These are phyloP conservation scores for Cercophora scortea DNA, from an alignment of 495 filamentous ascomycete genomes.

Conservation along the genomic window DNA sequence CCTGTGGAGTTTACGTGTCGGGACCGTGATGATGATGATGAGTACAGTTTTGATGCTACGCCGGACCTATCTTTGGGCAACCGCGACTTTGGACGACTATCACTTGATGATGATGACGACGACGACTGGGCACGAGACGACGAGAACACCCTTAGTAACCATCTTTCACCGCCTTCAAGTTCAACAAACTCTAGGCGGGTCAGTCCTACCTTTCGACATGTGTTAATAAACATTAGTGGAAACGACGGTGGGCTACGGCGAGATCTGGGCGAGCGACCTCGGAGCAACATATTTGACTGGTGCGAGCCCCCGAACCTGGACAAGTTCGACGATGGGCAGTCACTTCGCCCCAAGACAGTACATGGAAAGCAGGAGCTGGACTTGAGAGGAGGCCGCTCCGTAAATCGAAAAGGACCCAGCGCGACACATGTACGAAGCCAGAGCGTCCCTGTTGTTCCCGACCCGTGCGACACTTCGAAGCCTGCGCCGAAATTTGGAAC, in stretches of 20 bases:
- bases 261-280: slow-evolving; percentile 36
- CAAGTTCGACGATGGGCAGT: slow-evolving; percentile 46
- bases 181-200: slow-evolving; percentile 38
- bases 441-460: slow-evolving; percentile 83
- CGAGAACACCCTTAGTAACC: slow-evolving; percentile 41
- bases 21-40: slow-evolving; percentile 4
- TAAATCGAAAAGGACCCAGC: slow-evolving; percentile 67
- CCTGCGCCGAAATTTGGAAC: slow-evolving; percentile 75
- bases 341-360: slow-evolving; percentile 73
- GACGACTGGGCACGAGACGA: slow-evolving; percentile 54
- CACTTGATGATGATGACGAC: slow-evolving; percentile 55
- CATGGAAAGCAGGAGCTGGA: slow-evolving; percentile 81
- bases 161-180: slow-evolving; percentile 47
- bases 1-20: slow-evolving; percentile 9
- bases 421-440: slow-evolving; percentile 83
- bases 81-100: slow-evolving; percentile 38
- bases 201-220: slow-evolving; percentile 37
- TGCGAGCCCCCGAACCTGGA: slow-evolving; percentile 59
- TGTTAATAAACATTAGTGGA: slow-evolving; percentile 33
- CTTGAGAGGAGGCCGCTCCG: slow-evolving; percentile 61
- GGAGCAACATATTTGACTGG: slow-evolving; percentile 78
- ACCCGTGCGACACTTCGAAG: slow-evolving; percentile 47
- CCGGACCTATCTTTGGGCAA: slow-evolving; percentile 11
- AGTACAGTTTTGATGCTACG: slow-evolving; percentile 12
- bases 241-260: slow-evolving; percentile 27